These are phyloP conservation scores for Rhizopogon salebrosus DNA, from an alignment of 768 basidiomycete species.

Conservation along the genomic window DNA sequence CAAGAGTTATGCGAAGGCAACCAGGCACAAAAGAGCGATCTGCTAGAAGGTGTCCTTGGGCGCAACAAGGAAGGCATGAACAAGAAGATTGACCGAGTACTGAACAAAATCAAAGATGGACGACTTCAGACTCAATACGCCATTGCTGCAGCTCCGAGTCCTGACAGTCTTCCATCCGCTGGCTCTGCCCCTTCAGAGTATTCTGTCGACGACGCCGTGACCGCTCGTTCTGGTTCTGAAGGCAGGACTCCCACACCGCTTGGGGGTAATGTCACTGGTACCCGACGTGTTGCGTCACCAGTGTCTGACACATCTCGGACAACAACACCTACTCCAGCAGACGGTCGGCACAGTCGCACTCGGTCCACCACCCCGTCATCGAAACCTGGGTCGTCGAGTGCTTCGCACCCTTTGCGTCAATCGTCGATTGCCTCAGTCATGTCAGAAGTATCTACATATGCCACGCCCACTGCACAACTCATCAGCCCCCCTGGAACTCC, in stretches of 20 bases:
- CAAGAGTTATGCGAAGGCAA: conserved; percentile 71
- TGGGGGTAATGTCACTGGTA: conserved; percentile 6
- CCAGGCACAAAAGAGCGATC: conserved; percentile 43
- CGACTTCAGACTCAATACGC: conserved; percentile 34
- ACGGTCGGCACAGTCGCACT: conserved; percentile 9
- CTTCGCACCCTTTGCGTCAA: conserved; percentile 40
- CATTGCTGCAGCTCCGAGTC: conserved; percentile 1
- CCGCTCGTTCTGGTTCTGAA: conserved; percentile 8
- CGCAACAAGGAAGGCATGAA: conserved; percentile 54
- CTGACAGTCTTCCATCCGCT: conserved; percentile 23
- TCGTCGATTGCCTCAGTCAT: conserved; percentile 73
- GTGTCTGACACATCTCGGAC: conserved; percentile 21
- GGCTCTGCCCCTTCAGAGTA: conserved; percentile 41
- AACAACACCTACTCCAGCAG: conserved; percentile 19
- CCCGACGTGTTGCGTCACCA: conserved; percentile 18
- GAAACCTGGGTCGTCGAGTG: conserved; percentile 28
- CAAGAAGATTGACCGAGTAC: conserved; percentile 69
- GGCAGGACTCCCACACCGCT: conserved; percentile 28
- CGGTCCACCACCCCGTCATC: conserved; percentile 19
- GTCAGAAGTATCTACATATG: conserved; percentile 50
- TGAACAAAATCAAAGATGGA: conserved; percentile 69
- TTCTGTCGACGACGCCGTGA: conserved; percentile 40
- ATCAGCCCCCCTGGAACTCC: conserved; percentile 20
- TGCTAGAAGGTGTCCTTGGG: conserved; percentile 62
- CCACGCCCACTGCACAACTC: conserved; percentile 34